A percentile compares a stretch with the other conserved stretches of the same genome.
These are phyloP conservation scores for Salix purpurea DNA, from an alignment of 345 rosid genomes.

Conservation along the genomic window DNA sequence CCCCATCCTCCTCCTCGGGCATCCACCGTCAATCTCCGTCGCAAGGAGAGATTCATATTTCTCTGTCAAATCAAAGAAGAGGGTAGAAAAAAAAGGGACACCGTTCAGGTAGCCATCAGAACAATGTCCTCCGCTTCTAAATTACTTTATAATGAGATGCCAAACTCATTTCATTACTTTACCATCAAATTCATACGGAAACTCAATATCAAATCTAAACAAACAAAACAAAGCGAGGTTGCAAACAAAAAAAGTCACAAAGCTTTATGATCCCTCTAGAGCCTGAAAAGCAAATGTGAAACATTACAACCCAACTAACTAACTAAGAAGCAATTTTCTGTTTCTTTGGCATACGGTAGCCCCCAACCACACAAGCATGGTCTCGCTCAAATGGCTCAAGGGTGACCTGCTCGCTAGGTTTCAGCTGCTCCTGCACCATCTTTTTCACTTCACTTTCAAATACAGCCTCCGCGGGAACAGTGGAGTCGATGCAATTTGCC, in stretches of 20 bases:
- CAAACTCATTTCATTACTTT: no score
- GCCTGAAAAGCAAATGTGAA: not conserved
- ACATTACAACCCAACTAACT: not conserved
- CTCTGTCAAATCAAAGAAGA: no score
- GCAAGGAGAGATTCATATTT: no score
- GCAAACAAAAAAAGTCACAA: not conserved
- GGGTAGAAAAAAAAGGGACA: no score
- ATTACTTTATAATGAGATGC: no score
- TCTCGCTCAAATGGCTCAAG: slow-evolving; percentile 95
- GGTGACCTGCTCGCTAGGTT: slow-evolving; percentile 82
- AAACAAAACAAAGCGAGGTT: not conserved
- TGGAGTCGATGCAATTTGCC: slow-evolving; percentile 95
- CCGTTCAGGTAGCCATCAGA: no score
- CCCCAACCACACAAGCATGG: slow-evolving; percentile 93
- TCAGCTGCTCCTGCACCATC: slow-evolving; percentile 80
- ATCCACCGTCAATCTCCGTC: no score
- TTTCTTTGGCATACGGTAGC: slow-evolving; percentile 82
- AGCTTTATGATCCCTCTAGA: not conserved
- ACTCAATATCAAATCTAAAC: not conserved
- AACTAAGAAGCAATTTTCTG: slow-evolving; percentile 41
- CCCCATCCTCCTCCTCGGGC: no score
- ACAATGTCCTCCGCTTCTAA: no score
- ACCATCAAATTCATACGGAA: no score
- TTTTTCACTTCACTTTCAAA: slow-evolving; percentile 85
- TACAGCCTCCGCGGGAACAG: slow-evolving; percentile 79